phyloP scores from a whole-genome alignment of 768 basidiomycete genomes.

The Tulasnella sp. region DNA sequence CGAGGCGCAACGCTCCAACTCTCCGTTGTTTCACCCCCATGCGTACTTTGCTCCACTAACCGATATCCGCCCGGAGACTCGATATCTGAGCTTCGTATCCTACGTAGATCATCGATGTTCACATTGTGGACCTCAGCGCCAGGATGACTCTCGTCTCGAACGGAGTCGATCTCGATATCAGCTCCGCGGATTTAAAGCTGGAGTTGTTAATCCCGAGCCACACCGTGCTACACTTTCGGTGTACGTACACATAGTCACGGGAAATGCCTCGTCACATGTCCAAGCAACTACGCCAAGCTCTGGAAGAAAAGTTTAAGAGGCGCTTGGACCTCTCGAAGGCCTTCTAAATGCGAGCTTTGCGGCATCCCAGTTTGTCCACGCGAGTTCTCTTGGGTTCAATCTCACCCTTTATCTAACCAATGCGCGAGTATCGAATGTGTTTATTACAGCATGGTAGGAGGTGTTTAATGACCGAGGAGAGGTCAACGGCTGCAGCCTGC shows the following conservation, averaged over 20 bases:
- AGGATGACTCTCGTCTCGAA: background rate
- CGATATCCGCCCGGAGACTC: background rate
- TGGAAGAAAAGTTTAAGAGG: no score
- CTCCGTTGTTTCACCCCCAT: background rate
- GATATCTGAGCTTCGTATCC: background rate
- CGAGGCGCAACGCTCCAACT: background rate
- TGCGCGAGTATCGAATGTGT: background rate
- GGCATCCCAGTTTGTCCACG: background rate
- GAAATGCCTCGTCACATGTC: background rate
- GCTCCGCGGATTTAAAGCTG: background rate
- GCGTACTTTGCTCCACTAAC: background rate
- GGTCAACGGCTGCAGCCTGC: no score
- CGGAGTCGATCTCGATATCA: background rate
- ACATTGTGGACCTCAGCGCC: background rate
- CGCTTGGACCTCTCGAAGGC: background rate
- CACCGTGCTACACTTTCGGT: background rate
- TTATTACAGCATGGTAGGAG: background rate
- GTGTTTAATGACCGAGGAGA: background rate
- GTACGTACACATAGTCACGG: background rate
- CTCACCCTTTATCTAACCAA: background rate
- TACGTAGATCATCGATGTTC: background rate
- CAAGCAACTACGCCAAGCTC: background rate
- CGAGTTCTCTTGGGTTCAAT: background rate
- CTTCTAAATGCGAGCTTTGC: background rate
- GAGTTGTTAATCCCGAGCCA: background rate